Evolutionary conservation across 2,329 filamentous ascomycete species (phyloP), one percentile per base, ranked within the genome.

Genomic region (Lasiodiplodia theobromae): DNA sequence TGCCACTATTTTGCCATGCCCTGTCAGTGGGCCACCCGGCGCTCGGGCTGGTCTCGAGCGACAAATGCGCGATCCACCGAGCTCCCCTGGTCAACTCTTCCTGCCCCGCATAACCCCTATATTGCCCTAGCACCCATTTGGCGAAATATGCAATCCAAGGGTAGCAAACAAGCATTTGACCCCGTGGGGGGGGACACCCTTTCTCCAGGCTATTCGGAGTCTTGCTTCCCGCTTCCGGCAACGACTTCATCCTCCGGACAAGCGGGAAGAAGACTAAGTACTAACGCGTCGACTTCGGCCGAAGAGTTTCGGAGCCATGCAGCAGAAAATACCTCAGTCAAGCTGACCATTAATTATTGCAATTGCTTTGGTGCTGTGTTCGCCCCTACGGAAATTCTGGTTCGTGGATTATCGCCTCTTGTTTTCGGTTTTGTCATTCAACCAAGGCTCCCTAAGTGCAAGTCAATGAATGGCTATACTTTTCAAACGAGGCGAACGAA

Each of bases 51-150:
- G 34, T 37, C 25, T 63, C 58, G 40, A 49, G 44, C 58, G 58
- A 62, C 40, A 49, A 51, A 31, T 14, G 25, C n/a, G 40, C 58
- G 58, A 62, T 25, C n/a, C n/a, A 21, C 57, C 57, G 57, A 60
- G 57, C 37, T 40, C 25, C 21, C 37, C 25, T 14, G 16, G 21
- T 60, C 31, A 12, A 4, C 21, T 23, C 3, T 57, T 40, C 10
- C 54, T 47, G 6, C 44, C 44, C 44, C 44, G 44, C 44, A 47
- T 11, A 47, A 21, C 44, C 6, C 40, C 6, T 44, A 44, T 18
- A 18, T 34, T 34, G 31, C 31, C 31, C 31, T 34, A 34, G 31
- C 31, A 14, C 44, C 18, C 4, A 47, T 47, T 14, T 11, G 2
- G 5, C 21, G 18, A 47, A 44, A 44, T 18, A 8, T n/a, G 40